Evolutionary conservation across 2,329 filamentous ascomycete genomes (phyloP).

Genomic region (Venturia pyrina): DNA sequence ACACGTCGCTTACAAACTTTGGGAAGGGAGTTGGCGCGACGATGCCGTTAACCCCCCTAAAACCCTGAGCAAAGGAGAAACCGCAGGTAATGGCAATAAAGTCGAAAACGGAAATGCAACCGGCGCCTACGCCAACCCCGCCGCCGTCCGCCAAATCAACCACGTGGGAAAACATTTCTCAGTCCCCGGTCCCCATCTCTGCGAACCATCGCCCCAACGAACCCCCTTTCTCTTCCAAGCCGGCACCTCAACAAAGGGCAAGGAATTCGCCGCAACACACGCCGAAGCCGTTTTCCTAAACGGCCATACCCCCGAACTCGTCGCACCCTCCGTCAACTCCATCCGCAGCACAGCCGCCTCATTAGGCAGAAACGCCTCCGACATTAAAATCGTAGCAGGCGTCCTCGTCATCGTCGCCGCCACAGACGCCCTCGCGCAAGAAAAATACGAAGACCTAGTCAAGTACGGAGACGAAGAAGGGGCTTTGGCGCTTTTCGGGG

Average conservation of each 20-base stretch:
- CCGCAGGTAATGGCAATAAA: too few relatives aligned
- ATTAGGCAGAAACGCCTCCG: conserved; percentile 44
- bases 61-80: conserved; percentile 25
- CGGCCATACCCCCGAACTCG: conserved; percentile 39
- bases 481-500: conserved; percentile 45
- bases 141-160: conserved; percentile 49
- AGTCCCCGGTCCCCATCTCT: conserved; percentile 36
- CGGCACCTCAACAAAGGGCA: conserved; percentile 48
- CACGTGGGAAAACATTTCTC: conserved; percentile 48
- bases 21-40: conserved; percentile 44
- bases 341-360: conserved; percentile 43
- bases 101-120: background rate
- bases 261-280: conserved; percentile 46
- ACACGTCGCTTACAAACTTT: conserved; percentile 45
- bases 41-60: conserved; percentile 45
- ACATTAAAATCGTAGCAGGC: conserved; percentile 41
- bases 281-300: conserved; percentile 53
- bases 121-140: conserved; percentile 49
- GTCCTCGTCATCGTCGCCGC: conserved; percentile 26
- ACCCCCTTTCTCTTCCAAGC: conserved; percentile 40
- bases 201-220: conserved; percentile 30
- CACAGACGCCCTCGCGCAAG: conserved; percentile 37
- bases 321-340: conserved; percentile 41
- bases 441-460: conserved; percentile 41
- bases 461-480: conserved; percentile 46